A percentile compares a stretch with the other conserved stretches of the same genome.
Conservation (phyloP, 495 filamentous ascomycete species). For the Lineolata rhizophorae region DNA sequence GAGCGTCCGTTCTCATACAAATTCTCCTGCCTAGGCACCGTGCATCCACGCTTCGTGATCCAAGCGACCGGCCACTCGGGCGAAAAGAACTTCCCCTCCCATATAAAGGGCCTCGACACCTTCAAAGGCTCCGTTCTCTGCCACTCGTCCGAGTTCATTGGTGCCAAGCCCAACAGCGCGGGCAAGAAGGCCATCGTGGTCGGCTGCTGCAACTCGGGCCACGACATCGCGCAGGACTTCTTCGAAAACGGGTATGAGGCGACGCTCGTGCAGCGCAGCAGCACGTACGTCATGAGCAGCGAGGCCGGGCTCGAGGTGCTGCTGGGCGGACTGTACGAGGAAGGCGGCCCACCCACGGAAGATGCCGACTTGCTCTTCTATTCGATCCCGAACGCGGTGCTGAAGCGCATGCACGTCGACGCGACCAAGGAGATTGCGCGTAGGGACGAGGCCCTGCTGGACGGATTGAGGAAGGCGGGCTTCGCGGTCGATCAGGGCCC, state of each 20-base stretch:
- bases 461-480: constrained; percentile 40
- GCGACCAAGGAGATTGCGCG: constrained; percentile 24
- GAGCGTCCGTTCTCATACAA: too few relatives aligned
- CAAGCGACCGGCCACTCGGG: constrained; percentile 56
- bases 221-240: constrained; percentile 70
- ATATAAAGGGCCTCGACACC: constrained; percentile 36
- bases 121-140: constrained; percentile 40
- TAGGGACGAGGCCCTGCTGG: constrained; percentile 30
- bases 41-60: constrained; percentile 44
- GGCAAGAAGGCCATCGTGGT: constrained; percentile 54
- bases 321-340: constrained; percentile 38
- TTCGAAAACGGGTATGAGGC: constrained; percentile 65
- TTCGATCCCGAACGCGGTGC: constrained; percentile 32
- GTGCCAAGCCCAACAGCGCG: constrained; percentile 18
- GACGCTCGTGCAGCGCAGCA: constrained; percentile 63
- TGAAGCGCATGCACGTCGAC: constrained; percentile 31
- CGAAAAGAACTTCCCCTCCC: constrained; percentile 36
- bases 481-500: constrained; percentile 50
- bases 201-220: constrained; percentile 59
- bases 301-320: constrained; percentile 29
- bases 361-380: constrained; percentile 38
- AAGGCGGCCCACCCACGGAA: constrained; percentile 35
- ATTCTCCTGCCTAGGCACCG: too few relatives aligned
- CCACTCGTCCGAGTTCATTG: constrained; percentile 45
- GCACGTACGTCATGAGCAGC: constrained; percentile 45